Base-by-base conservation (phyloP, 1,284 basidiomycete species). In the Ustilago nuda region DNA sequence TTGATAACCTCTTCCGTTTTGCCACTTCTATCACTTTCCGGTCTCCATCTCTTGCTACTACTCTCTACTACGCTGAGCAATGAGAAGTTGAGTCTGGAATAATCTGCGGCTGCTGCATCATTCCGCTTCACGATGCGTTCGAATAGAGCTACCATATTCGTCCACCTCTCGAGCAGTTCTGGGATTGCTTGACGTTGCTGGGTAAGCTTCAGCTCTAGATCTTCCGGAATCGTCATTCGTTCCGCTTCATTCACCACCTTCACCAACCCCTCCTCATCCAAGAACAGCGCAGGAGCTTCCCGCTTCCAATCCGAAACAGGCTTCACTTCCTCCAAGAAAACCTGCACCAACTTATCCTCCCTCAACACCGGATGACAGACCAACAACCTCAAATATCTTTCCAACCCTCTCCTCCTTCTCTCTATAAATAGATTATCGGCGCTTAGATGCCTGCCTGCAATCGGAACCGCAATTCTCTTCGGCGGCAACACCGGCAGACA, bases 401-500 rank as follows among this genome's bases (percentile, higher is more conserved):
- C 72, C 33, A 80, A 57, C 12, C 76, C 70, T 12, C 76, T 66
- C 48, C 75, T 50, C 30, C 78, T 30, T 17, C 67, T 36, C 45
- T 80, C 75, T 50, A 80, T 70, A 64, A 80, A 80, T 6, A 62
- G 35, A 45, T 80, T 75, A 12, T 73, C 67, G 17, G 66, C 71
- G 32, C 66, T 73, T 32, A 77, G 64, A 66, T 77, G 75, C 4
- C 66, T 56, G 1, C 75, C 75, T 11, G 75, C 71, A 23, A 77
- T 59, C 8, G 75, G 75, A 50, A 77, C 61, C 12, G 72, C 60
- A 11, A 81, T 72, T 13, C 79, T 58, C 56, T 81, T 81, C 0
- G 79, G 77, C 4, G 79, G 79, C 12, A 81, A 59, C 8, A 74
- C 56, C 7, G 77, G 73, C 7, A 81, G 48, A 52, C 79, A 78